phyloP scores from a whole-genome alignment of 139 green algal species.

The Chlamydomonas sp. region DNA sequence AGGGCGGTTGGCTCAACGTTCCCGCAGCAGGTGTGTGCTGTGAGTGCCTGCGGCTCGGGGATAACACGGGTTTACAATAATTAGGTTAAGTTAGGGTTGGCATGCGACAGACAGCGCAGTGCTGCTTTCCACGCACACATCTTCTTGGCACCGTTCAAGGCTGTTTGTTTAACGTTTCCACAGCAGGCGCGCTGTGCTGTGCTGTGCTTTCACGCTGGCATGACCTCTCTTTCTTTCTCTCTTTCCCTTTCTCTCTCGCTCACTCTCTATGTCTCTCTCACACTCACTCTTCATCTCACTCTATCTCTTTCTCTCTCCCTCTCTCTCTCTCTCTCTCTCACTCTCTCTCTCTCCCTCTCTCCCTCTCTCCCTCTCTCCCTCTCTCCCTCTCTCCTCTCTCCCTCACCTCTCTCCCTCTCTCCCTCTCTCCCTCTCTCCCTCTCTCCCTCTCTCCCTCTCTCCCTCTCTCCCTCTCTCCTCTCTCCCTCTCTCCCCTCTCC shows the following conservation, averaged over 20 bases:
- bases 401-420: not conserved
- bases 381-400: not conserved
- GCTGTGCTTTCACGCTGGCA: no score
- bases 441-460: not conserved
- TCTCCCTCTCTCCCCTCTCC: not conserved
- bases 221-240: not conserved
- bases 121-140: no score
- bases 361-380: not conserved
- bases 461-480: no score
- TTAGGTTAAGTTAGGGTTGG: no score
- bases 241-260: not conserved
- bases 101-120: no score
- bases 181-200: no score
- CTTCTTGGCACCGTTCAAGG: no score
- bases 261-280: not conserved
- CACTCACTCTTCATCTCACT: not conserved
- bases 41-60: no score
- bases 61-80: no score
- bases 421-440: not conserved
- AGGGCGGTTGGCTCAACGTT: slow-evolving; percentile 47
- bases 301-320: not conserved
- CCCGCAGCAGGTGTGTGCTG: slow-evolving; percentile 43
- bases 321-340: not conserved
- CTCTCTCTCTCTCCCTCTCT: not conserved
- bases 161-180: no score